Percentiles rank a stretch among this genome's conserved stretches.
These are phyloP conservation scores for Tylopilus subfusipes DNA, from an alignment of 768 basidiomycete species.

Conservation along the genomic window DNA sequence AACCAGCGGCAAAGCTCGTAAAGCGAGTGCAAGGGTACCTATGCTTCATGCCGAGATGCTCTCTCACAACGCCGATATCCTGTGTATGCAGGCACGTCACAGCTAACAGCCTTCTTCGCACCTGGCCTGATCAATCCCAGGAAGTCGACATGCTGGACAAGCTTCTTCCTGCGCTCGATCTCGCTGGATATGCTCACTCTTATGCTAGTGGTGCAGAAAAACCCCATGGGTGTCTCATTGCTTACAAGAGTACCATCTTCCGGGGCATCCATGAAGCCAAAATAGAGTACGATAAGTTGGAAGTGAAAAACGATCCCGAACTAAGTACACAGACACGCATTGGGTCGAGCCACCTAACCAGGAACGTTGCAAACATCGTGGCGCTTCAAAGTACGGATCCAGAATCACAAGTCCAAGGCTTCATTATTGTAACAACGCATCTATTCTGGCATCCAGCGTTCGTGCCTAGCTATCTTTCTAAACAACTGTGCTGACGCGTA, in stretches of 20 bases:
- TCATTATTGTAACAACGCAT: constrained; percentile 86
- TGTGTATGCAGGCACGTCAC: constrained; percentile 75
- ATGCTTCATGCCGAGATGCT: constrained; percentile 79
- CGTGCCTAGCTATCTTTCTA: constrained; percentile 19
- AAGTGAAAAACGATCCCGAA: constrained; percentile 41
- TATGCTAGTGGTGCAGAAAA: constrained; percentile 72
- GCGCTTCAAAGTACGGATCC: constrained; percentile 50
- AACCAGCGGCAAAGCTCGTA: constrained; percentile 73
- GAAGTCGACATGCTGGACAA: constrained; percentile 84
- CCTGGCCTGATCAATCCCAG: constrained; percentile 36
- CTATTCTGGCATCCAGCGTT: constrained; percentile 94
- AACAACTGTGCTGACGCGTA: background rate
- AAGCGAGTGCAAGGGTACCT: constrained; percentile 64
- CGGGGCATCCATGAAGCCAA: constrained; percentile 41
- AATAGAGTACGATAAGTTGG: constrained; percentile 69
- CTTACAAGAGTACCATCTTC: constrained; percentile 57
- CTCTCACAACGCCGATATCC: constrained; percentile 68
- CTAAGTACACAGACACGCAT: constrained; percentile 33
- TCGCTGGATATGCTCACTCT: constrained; percentile 59
- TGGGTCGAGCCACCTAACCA: constrained; percentile 66
- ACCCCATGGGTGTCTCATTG: constrained; percentile 83
- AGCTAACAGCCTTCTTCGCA: background rate
- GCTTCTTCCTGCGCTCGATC: constrained; percentile 62
- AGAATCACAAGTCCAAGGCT: constrained; percentile 40
- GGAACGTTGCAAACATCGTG: constrained; percentile 76